Evolutionary conservation across 139 green algal genomes (phyloP).

Genomic region (Chlamydomonas urium): DNA sequence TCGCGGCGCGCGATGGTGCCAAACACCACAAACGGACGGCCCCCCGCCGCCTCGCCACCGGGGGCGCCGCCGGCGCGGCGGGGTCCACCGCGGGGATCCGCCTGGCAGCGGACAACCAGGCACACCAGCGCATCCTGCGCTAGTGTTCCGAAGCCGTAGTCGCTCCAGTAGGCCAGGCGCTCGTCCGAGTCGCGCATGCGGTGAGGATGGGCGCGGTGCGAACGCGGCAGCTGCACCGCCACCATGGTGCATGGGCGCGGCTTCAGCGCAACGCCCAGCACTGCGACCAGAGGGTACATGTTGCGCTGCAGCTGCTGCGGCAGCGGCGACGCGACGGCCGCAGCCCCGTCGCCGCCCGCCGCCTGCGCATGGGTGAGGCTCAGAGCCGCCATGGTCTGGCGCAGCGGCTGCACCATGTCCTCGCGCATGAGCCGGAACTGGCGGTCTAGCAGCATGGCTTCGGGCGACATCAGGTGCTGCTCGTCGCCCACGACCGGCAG

Average conservation of each 20-base stretch:
- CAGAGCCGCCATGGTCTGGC: constrained; percentile 16
- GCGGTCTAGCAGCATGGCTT: constrained; percentile 40
- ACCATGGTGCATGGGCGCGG: constrained; percentile 32
- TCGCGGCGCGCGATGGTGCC: constrained; percentile 31
- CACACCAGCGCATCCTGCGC: constrained; percentile 36
- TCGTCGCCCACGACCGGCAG: constrained; percentile 13
- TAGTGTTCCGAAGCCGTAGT: constrained; percentile 28
- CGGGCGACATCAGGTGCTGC: constrained; percentile 2
- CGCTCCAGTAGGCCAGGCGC: constrained; percentile 33
- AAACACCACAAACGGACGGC: constrained; percentile 25
- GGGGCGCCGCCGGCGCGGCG: too few relatives aligned
- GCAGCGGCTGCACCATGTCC: constrained; percentile 38
- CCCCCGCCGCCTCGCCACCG: too few relatives aligned
- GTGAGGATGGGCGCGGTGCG: constrained; percentile 19
- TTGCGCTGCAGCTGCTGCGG: constrained; percentile 9
- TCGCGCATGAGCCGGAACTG: constrained; percentile 51
- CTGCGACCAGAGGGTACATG: background rate
- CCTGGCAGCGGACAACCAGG: constrained; percentile 17
- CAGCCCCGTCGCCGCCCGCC: background rate
- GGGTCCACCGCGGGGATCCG: too few relatives aligned
- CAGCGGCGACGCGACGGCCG: background rate
- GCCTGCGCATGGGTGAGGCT: constrained; percentile 1
- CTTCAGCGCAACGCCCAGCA: constrained; percentile 26
- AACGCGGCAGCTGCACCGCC: constrained; percentile 14
- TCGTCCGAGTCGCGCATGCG: constrained; percentile 18